Percentiles rank a stretch among this genome's conserved stretches.
Conservation (phyloP, 1,139 yeast genomes). For the Hansenula sp. region DNA sequence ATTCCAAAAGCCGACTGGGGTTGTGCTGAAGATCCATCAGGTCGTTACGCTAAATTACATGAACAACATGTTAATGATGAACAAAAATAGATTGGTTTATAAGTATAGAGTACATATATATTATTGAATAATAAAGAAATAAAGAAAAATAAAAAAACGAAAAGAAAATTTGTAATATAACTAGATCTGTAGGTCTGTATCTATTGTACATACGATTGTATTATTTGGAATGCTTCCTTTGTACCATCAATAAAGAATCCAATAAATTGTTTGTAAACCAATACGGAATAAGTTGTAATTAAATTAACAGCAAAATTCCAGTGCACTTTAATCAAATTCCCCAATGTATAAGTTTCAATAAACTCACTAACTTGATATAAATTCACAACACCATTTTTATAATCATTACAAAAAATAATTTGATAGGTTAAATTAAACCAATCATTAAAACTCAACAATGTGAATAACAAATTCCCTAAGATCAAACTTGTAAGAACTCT, state of each 20-base stretch:
- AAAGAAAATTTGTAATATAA: background rate
- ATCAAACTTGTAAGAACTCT: constrained; percentile 17
- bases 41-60: constrained; percentile 91
- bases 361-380: constrained; percentile 19
- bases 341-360: constrained; percentile 15
- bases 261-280: constrained; percentile 16
- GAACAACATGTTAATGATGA: constrained; percentile 45
- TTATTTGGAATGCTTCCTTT: constrained; percentile 8
- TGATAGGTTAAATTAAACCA: constrained; percentile 20
- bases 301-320: background rate
- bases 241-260: constrained; percentile 10
- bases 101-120: background rate
- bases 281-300: constrained; percentile 6
- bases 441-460: constrained; percentile 15
- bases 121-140: background rate
- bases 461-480: constrained; percentile 15
- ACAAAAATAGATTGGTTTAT: constrained; percentile 1
- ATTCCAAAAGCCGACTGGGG: constrained; percentile 99
- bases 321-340: constrained; percentile 4
- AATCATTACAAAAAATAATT: constrained; percentile 21
- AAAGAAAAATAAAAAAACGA: background rate
- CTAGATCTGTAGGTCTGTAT: background rate
- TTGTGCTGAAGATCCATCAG: constrained; percentile 97
- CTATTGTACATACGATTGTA: constrained; percentile 1
- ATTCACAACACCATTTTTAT: constrained; percentile 19